Evolutionary conservation across 2,329 filamentous ascomycete genomes (phyloP).

Genomic region (Fusarium scirpi): DNA sequence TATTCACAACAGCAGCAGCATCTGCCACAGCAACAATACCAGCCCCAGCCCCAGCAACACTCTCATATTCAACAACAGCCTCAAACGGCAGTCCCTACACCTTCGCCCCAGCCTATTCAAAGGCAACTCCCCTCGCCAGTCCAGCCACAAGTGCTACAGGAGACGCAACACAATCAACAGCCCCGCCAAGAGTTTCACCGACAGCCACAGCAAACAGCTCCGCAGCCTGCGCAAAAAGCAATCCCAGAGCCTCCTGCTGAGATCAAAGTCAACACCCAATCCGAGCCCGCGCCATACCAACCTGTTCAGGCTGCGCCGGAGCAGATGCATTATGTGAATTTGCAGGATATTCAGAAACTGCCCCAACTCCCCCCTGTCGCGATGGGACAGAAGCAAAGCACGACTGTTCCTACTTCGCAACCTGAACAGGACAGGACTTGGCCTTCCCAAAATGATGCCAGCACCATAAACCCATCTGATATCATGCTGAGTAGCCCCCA

Average conservation of each 20-base stretch:
- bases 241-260: conserved; percentile 30
- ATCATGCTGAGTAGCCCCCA: conserved; percentile 43
- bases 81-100: conserved; percentile 13
- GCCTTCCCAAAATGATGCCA: conserved; percentile 32
- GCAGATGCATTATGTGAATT: conserved; percentile 53
- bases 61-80: conserved; percentile 29
- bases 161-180: conserved; percentile 32
- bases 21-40: conserved; percentile 34
- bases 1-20: conserved; percentile 33
- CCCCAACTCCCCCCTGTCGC: conserved; percentile 47
- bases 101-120: conserved; percentile 27
- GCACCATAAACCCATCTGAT: conserved; percentile 45
- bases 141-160: conserved; percentile 30
- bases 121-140: conserved; percentile 22
- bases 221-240: conserved; percentile 34
- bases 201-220: conserved; percentile 29
- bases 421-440: conserved; percentile 27
- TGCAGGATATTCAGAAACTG: conserved; percentile 54
- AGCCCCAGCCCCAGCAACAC: conserved; percentile 34
- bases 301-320: conserved; percentile 40
- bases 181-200: conserved; percentile 27
- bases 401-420: conserved; percentile 13
- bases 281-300: conserved; percentile 34
- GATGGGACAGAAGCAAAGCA: conserved; percentile 42
- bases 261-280: conserved; percentile 11